phyloP scores from a whole-genome alignment of 495 filamentous ascomycete species.

The Geoglossum glabrum region DNA sequence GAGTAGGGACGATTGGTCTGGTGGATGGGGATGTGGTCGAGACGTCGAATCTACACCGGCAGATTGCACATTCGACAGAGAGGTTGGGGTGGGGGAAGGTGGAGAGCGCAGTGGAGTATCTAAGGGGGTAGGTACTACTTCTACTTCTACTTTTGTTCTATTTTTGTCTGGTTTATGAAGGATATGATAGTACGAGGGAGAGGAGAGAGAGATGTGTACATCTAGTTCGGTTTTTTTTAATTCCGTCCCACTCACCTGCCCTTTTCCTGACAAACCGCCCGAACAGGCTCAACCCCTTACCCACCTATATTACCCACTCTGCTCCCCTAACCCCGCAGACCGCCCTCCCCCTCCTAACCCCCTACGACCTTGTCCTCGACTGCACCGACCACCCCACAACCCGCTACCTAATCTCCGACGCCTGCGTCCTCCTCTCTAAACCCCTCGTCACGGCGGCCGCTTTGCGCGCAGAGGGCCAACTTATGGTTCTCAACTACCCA shows the following conservation, averaged over 20 bases:
- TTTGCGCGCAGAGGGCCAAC: slow-evolving; percentile 67
- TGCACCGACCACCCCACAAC: slow-evolving; percentile 85
- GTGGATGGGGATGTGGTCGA: slow-evolving; percentile 64
- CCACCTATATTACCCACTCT: slow-evolving; percentile 38
- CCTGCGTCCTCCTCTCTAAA: slow-evolving; percentile 58
- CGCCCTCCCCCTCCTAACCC: slow-evolving; percentile 37
- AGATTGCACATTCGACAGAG: slow-evolving; percentile 55
- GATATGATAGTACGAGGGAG: no score
- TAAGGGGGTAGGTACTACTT: slow-evolving; percentile 32
- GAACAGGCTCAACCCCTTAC: slow-evolving; percentile 42
- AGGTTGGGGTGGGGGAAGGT: slow-evolving; percentile 67
- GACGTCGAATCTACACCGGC: slow-evolving; percentile 77
- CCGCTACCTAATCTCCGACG: slow-evolving; percentile 82
- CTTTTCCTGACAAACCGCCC: neutral
- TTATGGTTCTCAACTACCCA: slow-evolving; percentile 52
- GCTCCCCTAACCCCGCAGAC: slow-evolving; percentile 41
- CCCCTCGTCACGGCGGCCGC: slow-evolving; percentile 79
- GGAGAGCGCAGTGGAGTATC: slow-evolving; percentile 48
- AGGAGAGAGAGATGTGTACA: no score
- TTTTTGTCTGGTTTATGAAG: no score
- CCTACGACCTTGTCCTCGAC: slow-evolving; percentile 75
- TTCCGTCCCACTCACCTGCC: no score
- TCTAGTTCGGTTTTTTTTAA: no score
- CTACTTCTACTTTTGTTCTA: neutral
- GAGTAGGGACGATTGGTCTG: slow-evolving; percentile 51